Evolutionary conservation across 2,329 filamentous ascomycete genomes (phyloP).

Genomic region (Tolypocladium capitatum): DNA sequence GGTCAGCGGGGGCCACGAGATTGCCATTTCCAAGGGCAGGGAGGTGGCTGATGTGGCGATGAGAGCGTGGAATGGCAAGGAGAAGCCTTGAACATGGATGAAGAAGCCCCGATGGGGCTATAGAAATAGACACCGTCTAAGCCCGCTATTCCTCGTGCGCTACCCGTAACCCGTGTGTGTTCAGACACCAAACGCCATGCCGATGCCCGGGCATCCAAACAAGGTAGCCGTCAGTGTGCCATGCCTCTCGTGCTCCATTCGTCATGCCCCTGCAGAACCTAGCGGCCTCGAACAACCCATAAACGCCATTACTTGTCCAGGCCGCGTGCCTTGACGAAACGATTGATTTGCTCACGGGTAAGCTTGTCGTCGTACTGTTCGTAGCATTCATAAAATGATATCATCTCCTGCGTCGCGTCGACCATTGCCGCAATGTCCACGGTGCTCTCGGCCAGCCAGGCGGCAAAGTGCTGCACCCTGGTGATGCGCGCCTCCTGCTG

Average conservation of each 20-base stretch:
- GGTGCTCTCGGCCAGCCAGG: slow-evolving; percentile 75
- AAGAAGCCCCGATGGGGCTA: not conserved
- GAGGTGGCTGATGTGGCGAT: slow-evolving; percentile 37
- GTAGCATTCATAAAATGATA: slow-evolving; percentile 69
- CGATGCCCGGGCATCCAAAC: not conserved
- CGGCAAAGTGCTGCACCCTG: slow-evolving; percentile 52
- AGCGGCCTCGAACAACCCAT: not conserved
- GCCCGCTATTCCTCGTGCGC: not conserved
- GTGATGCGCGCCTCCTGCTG: slow-evolving; percentile 43
- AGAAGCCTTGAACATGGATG: not conserved
- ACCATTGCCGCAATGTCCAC: slow-evolving; percentile 76
- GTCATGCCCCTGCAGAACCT: not conserved
- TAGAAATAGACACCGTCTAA: not conserved
- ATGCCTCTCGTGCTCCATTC: not conserved
- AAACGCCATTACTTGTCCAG: slow-evolving; percentile 32
- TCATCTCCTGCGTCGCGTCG: slow-evolving; percentile 81
- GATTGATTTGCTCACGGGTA: slow-evolving; percentile 42
- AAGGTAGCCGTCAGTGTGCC: not conserved
- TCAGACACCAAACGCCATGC: not conserved
- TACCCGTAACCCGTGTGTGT: not conserved
- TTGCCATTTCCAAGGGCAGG: slow-evolving; percentile 48
- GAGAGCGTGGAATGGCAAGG: slow-evolving; percentile 17
- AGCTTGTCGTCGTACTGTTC: slow-evolving; percentile 49
- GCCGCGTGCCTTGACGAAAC: slow-evolving; percentile 44
- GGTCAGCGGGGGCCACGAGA: slow-evolving; percentile 54